Evolutionary conservation across 1,284 basidiomycete genomes (phyloP).

Genomic region (Malassezia restricta): DNA sequence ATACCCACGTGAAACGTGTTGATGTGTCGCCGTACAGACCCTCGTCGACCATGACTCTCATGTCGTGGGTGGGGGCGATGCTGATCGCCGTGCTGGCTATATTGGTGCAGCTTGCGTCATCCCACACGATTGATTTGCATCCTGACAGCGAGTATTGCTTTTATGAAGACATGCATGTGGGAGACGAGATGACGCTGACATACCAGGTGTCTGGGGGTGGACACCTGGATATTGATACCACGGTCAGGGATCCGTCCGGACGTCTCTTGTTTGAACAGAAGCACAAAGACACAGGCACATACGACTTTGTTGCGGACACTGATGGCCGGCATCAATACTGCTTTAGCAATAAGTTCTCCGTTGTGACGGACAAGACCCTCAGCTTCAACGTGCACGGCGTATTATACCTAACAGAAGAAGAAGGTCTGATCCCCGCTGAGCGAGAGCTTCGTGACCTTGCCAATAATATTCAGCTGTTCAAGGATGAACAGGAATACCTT

Average conservation of each 20-base stretch:
- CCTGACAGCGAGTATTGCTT: constrained; percentile 87
- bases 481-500: constrained; percentile 98
- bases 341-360: constrained; percentile 95
- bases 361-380: constrained; percentile 67
- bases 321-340: constrained; percentile 89
- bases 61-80: no score
- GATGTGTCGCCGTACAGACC: not conserved
- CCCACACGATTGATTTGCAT: constrained; percentile 52
- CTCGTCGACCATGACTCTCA: not conserved
- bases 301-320: constrained; percentile 69
- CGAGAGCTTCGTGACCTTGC: constrained; percentile 83
- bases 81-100: constrained; percentile 6
- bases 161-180: constrained; percentile 87
- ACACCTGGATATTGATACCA: constrained; percentile 91
- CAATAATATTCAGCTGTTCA: constrained; percentile 71
- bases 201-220: constrained; percentile 97
- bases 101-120: constrained; percentile 2
- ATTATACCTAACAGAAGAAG: constrained; percentile 78
- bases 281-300: constrained; percentile 76
- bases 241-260: constrained; percentile 59
- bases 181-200: constrained; percentile 98
- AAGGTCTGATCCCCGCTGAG: constrained; percentile 66
- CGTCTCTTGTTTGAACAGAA: constrained; percentile 63
- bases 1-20: not conserved
- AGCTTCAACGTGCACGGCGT: constrained; percentile 99